These are phyloP conservation scores for Meyerozyma athensensis DNA, from an alignment of 1,139 yeast species.

Conservation along the genomic window DNA sequence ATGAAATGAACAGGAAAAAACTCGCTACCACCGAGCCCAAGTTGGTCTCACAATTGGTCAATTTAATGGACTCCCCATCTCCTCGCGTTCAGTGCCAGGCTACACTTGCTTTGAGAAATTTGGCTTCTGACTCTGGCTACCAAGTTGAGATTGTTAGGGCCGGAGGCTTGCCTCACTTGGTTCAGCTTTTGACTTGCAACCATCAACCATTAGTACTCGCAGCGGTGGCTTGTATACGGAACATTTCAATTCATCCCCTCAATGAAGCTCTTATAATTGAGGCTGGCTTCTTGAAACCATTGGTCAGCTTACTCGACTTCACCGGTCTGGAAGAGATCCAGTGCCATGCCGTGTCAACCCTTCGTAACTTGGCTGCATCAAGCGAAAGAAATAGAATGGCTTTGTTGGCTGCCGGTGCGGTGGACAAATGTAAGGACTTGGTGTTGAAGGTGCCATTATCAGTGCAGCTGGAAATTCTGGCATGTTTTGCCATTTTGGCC, in stretches of 20 bases:
- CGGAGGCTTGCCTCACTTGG: conserved; percentile 91
- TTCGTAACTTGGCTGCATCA: conserved; percentile 93
- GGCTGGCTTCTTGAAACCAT: conserved; percentile 89
- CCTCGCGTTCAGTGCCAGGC: conserved; percentile 99
- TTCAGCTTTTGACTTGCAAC: conserved; percentile 77
- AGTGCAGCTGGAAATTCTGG: conserved; percentile 93
- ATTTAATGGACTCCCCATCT: conserved; percentile 85
- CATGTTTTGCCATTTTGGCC: conserved; percentile 95
- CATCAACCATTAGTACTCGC: conserved; percentile 93
- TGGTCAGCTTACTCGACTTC: conserved; percentile 79
- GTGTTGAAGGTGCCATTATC: conserved; percentile 80
- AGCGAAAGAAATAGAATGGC: conserved; percentile 91
- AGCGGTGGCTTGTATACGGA: conserved; percentile 96
- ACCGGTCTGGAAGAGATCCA: conserved; percentile 92
- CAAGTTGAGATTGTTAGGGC: conserved; percentile 95
- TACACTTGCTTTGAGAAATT: conserved; percentile 87
- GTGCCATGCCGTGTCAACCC: conserved; percentile 94
- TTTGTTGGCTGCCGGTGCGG: conserved; percentile 92
- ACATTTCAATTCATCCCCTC: conserved; percentile 92
- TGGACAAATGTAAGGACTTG: conserved; percentile 84
- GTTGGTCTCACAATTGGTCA: conserved; percentile 80
- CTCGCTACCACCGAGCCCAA: conserved; percentile 93
- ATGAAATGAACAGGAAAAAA: conserved; percentile 82
- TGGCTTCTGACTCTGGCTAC: conserved; percentile 90
- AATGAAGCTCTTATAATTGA: conserved; percentile 94